Evolutionary conservation across 768 basidiomycete genomes (phyloP), one percentile per base, ranked within the genome.

Genomic region (Piloderma croceum): DNA sequence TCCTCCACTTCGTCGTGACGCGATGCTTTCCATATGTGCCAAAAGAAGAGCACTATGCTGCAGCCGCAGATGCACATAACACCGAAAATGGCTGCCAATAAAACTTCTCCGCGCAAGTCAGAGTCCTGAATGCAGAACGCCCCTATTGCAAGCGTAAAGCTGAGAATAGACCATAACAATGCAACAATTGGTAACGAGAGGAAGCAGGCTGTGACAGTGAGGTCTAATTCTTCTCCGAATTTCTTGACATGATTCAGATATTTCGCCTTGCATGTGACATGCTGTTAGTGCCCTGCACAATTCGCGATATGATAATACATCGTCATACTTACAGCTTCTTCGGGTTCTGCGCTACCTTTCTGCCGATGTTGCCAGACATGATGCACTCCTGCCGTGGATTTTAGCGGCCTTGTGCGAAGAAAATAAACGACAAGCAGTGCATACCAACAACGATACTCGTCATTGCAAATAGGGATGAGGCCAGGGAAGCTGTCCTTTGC

Each of bases 111-210:
- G 21, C 34, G 36, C 3, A 38, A 25, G 29, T 38, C 37, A 1
- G 34, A 39, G 34, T 36, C 46, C 37, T 53, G 43, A 38, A 50
- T 34, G 39, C 48, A 51, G 46, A 39, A 52, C 10, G 48, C 46
- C 3, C 39, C 48, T 18, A 58, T 34, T 5, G 55, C 48, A 18
- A 54, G 35, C 3, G 44, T 40, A 45, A 56, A 58, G 38, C 35
- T 39, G 22, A 57, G 38, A 17, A 55, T 47, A 10, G 56, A 47
- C 49, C 53, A 58, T 17, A 55, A 42, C 6, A 57, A 49, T 4
- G 53, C 39, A 1, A 45, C 51, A 13, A 55, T 39, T n/a, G 57
- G 57, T 3, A 57, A 23, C 13, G 53, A 48, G 40, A 58, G 53
- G 19, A 55, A 41, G 34, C 43, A 47, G 4, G 51, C 56, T 2